Evolutionary conservation across 768 basidiomycete species (phyloP).

Genomic region (Mycena olivaceomarginata): DNA sequence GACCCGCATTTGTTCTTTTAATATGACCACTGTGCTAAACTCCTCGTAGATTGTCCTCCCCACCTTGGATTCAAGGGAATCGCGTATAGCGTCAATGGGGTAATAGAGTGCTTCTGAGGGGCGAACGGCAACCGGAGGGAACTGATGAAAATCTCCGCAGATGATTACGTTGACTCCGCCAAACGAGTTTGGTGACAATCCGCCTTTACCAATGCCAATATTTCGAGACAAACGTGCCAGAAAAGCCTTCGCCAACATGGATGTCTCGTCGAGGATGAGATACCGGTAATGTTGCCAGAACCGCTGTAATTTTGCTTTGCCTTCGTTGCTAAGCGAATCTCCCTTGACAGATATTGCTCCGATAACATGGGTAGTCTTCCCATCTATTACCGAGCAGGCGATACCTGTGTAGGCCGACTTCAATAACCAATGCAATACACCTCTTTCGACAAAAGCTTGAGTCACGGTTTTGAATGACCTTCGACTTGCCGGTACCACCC

Average conservation of each 20-base stretch:
- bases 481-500: background rate
- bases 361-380: background rate
- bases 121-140: background rate
- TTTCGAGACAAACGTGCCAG: background rate
- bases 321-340: background rate
- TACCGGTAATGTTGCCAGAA: background rate
- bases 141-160: background rate
- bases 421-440: background rate
- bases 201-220: background rate
- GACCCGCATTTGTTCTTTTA: background rate
- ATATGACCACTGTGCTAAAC: background rate
- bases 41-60: background rate
- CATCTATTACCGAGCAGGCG: background rate
- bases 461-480: background rate
- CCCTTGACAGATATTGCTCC: background rate
- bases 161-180: background rate
- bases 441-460: background rate
- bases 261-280: background rate
- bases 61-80: background rate
- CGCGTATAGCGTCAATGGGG: background rate
- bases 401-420: background rate
- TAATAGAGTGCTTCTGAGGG: background rate
- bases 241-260: background rate
- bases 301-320: background rate
- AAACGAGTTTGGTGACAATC: background rate